Evolutionary conservation across 106 monocot genomes (phyloP).

Genomic region (Cymbidium sinense): DNA sequence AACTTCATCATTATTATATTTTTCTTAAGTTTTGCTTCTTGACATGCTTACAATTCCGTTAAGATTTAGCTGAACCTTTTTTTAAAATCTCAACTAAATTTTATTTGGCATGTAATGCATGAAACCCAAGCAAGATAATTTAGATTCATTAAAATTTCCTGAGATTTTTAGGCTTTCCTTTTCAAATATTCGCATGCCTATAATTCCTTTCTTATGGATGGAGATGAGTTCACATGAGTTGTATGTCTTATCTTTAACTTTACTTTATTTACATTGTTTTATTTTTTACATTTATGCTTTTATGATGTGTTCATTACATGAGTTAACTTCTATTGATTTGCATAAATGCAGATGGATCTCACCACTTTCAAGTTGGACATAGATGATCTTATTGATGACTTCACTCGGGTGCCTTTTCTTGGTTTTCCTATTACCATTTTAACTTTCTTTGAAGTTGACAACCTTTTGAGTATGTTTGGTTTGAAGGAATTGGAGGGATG

Average conservation of each 20-base stretch:
- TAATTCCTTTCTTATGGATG: background rate
- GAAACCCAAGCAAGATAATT: background rate
- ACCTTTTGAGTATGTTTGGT: background rate
- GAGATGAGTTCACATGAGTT: too few relatives aligned
- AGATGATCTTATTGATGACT: slow-evolving; percentile 64
- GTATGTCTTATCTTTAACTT: too few relatives aligned
- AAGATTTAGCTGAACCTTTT: too few relatives aligned
- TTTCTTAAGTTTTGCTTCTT: too few relatives aligned
- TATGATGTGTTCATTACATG: background rate
- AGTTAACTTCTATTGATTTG: background rate
- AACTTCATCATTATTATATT: too few relatives aligned
- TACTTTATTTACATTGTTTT: background rate
- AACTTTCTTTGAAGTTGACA: background rate
- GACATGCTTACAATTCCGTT: too few relatives aligned
- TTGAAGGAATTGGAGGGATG: background rate
- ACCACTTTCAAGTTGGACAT: slow-evolving; percentile 64
- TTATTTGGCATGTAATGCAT: background rate
- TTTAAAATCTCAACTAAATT: background rate
- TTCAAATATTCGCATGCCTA: background rate
- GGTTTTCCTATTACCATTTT: background rate
- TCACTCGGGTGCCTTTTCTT: slow-evolving; percentile 23
- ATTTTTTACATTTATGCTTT: background rate
- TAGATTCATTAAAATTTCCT: background rate
- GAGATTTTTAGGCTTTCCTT: background rate
- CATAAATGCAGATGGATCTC: slow-evolving; percentile 31